A percentile compares a stretch with the other conserved stretches of the same genome.
phyloP scores from a whole-genome alignment of 1,284 basidiomycete genomes.

The Thecaphora thlaspeos region DNA sequence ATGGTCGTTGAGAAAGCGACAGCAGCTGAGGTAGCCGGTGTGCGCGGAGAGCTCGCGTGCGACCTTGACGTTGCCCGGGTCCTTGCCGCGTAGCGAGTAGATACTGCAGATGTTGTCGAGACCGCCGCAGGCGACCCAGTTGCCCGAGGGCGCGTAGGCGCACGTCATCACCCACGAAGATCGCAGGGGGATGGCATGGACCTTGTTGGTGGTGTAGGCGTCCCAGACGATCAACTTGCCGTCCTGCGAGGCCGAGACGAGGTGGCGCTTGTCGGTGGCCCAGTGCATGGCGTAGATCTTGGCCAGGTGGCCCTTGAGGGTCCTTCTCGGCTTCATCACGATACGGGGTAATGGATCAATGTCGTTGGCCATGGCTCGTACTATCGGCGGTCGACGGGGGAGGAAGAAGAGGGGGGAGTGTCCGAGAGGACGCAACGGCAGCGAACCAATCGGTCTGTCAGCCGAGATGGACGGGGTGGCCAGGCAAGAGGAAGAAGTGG shows the following conservation, averaged over 20 bases:
- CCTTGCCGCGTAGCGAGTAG: conserved; percentile 73
- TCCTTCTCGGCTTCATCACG: conserved; percentile 89
- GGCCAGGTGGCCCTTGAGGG: conserved; percentile 92
- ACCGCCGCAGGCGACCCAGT: conserved; percentile 96
- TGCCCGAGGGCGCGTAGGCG: conserved; percentile 93
- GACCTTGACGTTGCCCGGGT: conserved; percentile 61
- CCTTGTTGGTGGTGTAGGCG: conserved; percentile 99
- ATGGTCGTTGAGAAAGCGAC: conserved; percentile 95
- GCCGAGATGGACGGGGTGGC: no score
- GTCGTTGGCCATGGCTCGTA: conserved; percentile 94
- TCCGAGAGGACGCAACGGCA: no score
- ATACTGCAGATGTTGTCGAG: conserved; percentile 99
- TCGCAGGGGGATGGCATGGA: conserved; percentile 94
- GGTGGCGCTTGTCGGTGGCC: conserved; percentile 91
- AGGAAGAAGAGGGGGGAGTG: no score
- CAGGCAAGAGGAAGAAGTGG: no score
- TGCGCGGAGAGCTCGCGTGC: conserved; percentile 88
- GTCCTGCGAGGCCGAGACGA: conserved; percentile 97
- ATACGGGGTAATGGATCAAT: conserved; percentile 91
- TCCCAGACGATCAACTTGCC: conserved; percentile 99
- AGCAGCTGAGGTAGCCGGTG: conserved; percentile 95
- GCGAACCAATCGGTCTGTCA: no score
- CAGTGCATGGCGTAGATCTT: conserved; percentile 99
- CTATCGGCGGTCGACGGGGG: no score
- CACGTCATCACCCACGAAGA: conserved; percentile 99